phyloP scores from a whole-genome alignment of 169 alveolate species.

The Plasmodium ovale region DNA sequence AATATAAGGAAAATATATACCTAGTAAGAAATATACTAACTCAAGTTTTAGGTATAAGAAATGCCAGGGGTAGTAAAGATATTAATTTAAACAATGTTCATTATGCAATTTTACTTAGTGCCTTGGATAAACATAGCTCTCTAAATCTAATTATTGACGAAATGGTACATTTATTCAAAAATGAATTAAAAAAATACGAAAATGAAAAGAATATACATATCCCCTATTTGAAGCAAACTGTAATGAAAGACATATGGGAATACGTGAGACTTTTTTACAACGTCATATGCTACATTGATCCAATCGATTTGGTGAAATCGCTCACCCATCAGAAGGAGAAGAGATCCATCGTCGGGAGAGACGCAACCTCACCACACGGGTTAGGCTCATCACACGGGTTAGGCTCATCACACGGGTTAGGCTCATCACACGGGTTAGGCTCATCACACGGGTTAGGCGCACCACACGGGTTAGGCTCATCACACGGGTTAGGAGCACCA shows the following conservation, averaged over 20 bases:
- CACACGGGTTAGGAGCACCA: too few species aligned
- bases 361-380: too few species aligned
- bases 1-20: slow-evolving; percentile 27
- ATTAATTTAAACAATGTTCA: slow-evolving; percentile 42
- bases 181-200: slow-evolving; percentile 62
- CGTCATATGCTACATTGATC: slow-evolving; percentile 60
- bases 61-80: neutral
- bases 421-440: too few species aligned
- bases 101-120: slow-evolving; percentile 34
- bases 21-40: slow-evolving; percentile 41
- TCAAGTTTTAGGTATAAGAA: slow-evolving; percentile 54
- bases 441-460: too few species aligned
- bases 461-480: too few species aligned
- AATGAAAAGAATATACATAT: slow-evolving; percentile 52
- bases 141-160: slow-evolving; percentile 44
- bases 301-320: slow-evolving; percentile 61
- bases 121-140: slow-evolving; percentile 44
- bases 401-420: too few species aligned
- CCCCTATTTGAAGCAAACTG: slow-evolving; percentile 46
- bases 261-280: slow-evolving; percentile 54
- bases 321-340: slow-evolving; percentile 25
- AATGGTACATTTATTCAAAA: slow-evolving; percentile 45
- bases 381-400: too few species aligned
- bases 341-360: neutral
- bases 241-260: slow-evolving; percentile 72